Evolutionary conservation across 139 green algal species (phyloP).

Genomic region (Coccomyxa sp.): DNA sequence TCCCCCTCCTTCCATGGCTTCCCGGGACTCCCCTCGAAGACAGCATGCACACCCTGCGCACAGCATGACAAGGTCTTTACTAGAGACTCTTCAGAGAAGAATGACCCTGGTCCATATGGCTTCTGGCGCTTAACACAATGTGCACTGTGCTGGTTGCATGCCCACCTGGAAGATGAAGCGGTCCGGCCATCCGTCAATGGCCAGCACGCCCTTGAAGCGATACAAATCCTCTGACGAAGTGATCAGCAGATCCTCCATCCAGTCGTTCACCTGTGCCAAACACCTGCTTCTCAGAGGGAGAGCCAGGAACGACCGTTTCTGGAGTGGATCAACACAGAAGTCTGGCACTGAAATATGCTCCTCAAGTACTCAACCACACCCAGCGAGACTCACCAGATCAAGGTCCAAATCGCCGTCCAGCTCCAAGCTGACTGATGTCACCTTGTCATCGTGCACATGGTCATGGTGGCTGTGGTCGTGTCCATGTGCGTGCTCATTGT

Average conservation of each 20-base stretch:
- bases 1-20: constrained; percentile 69
- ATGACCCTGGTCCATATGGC: neutral
- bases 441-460: constrained; percentile 60
- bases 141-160: neutral
- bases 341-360: neutral
- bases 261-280: constrained; percentile 74
- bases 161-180: constrained; percentile 88
- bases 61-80: neutral
- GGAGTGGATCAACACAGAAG: neutral
- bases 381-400: constrained; percentile 50
- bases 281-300: neutral
- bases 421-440: constrained; percentile 68
- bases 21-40: constrained; percentile 89
- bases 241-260: constrained; percentile 83
- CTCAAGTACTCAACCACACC: neutral
- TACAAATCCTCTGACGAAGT: constrained; percentile 85
- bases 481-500: constrained; percentile 6
- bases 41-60: constrained; percentile 75
- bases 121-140: neutral
- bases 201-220: constrained; percentile 93
- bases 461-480: constrained; percentile 14
- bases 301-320: neutral
- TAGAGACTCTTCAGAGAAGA: neutral
- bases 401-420: constrained; percentile 91
- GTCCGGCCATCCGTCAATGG: constrained; percentile 65